Base-by-base conservation (phyloP, 306 rosid species). In the Ormosia semicastrata region DNA sequence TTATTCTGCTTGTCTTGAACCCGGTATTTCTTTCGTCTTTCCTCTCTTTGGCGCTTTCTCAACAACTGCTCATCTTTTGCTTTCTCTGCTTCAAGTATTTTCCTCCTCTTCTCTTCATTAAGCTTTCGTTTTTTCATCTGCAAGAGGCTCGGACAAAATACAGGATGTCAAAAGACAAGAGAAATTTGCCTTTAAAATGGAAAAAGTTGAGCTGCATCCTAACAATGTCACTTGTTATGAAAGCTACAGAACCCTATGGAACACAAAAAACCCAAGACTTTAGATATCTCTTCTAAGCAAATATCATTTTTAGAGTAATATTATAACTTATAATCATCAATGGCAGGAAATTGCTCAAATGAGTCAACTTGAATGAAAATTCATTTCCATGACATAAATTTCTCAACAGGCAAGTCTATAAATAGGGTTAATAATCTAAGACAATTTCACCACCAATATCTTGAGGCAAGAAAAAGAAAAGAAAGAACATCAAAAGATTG, bases 41-140 rank as follows among this genome's bases (percentile, higher is more conserved):
- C 98, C 75, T 95, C 99, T 80, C 99, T 92, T 53, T 17, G 89
- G 24, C 99, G 99, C 86, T 95, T 95, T 73, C 18, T 93, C 4
- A 67, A 13, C 79, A 92, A 3, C 80, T 47, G 81, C 76, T 95
- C 98, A 0, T 88, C 96, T 81, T 95, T 95, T 18, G 88, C 90
- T 82, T 76, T 89, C 86, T 88, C 88, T 3, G 59, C 89, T 80
- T 90, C 98, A 3, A 62, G 68, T 78, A 37, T 90, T 84, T 92
- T 90, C 81, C 88, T 89, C 78, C 81, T 92, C 79, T 89, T 80
- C n/a, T 66, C 91, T 59, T 90, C 97, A 83, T 82, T 92, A 29
- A 86, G 73, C 90, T 93, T 93, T 60, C 93, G 90, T 85, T 92
- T 95, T 77, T 92, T 93, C 44, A 53, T 40, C 99, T 95, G 88